Conservation (phyloP, 2,329 filamentous ascomycete genomes). For the Aureobasidium leucospermi region DNA sequence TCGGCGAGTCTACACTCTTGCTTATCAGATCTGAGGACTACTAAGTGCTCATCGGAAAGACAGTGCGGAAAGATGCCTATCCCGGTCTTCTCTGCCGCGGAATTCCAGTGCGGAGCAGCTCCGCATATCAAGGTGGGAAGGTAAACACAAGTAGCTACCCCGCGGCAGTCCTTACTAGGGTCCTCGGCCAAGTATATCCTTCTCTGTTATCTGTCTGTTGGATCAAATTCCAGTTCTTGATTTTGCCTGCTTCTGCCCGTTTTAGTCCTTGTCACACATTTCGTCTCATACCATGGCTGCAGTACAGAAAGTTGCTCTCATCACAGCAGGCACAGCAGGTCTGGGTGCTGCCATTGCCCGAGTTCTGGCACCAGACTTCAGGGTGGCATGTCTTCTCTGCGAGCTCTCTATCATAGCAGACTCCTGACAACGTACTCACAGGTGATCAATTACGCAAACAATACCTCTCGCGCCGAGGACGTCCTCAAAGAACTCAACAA, state of each 20-base stretch:
- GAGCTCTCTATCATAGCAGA: background rate
- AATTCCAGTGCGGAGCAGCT: background rate
- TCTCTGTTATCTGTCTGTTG: background rate
- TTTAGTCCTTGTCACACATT: background rate
- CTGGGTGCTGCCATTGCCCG: conserved; percentile 42
- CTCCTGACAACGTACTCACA: background rate
- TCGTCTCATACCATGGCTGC: conserved; percentile 11
- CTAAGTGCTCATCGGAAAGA: no score
- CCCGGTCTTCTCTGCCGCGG: background rate
- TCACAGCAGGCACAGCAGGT: conserved; percentile 43
- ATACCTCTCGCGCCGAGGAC: conserved; percentile 32
- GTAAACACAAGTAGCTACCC: conserved; percentile 9
- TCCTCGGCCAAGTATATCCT: conserved; percentile 5
- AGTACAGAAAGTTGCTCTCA: conserved; percentile 20
- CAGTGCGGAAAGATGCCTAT: background rate
- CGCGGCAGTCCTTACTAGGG: background rate
- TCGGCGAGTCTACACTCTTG: no score
- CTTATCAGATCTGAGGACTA: no score
- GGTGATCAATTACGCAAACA: conserved; percentile 37
- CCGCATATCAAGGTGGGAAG: conserved; percentile 2
- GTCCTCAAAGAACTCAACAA: conserved; percentile 36
- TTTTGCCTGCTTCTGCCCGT: background rate
- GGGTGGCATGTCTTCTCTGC: conserved; percentile 30
- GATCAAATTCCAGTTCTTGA: background rate
- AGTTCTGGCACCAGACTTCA: conserved; percentile 39